A percentile compares a stretch with the other conserved stretches of the same genome.
phyloP scores from a whole-genome alignment of 805 yeast species.

The Candida ulmi region DNA sequence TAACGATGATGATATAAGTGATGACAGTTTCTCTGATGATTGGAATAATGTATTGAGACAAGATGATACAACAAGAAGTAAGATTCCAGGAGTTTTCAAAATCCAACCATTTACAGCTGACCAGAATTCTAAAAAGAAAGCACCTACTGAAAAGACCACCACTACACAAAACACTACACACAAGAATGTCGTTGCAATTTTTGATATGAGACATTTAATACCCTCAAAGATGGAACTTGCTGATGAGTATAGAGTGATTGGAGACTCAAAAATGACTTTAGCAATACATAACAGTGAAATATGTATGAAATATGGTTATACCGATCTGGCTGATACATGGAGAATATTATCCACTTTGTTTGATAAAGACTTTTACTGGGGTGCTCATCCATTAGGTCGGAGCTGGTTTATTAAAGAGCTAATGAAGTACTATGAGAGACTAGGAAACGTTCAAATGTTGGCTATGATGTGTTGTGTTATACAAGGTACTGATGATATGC shows the following conservation, averaged over 20 bases:
- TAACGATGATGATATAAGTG: slow-evolving; percentile 27
- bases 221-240: slow-evolving; percentile 76
- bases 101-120: slow-evolving; percentile 14
- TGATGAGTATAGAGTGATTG: slow-evolving; percentile 55
- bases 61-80: slow-evolving; percentile 43
- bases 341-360: slow-evolving; percentile 41
- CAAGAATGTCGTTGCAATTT: slow-evolving; percentile 54
- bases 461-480: slow-evolving; percentile 81
- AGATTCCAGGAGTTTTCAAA: slow-evolving; percentile 41
- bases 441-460: slow-evolving; percentile 78
- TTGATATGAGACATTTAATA: slow-evolving; percentile 62
- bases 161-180: slow-evolving; percentile 15
- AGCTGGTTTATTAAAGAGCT: slow-evolving; percentile 58
- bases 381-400: slow-evolving; percentile 72
- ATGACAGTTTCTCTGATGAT: slow-evolving; percentile 61
- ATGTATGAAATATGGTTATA: slow-evolving; percentile 56
- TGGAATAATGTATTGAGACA: slow-evolving; percentile 60
- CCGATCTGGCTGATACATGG: slow-evolving; percentile 75
- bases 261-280: slow-evolving; percentile 56
- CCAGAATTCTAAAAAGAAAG: slow-evolving; percentile 1
- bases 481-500: slow-evolving; percentile 9
- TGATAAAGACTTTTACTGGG: slow-evolving; percentile 59
- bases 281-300: slow-evolving; percentile 68
- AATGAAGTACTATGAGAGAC: slow-evolving; percentile 55
- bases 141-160: slow-evolving; percentile 18